phyloP scores from a whole-genome alignment of 805 yeast species.

The Grigorovia yakushimaensis region DNA sequence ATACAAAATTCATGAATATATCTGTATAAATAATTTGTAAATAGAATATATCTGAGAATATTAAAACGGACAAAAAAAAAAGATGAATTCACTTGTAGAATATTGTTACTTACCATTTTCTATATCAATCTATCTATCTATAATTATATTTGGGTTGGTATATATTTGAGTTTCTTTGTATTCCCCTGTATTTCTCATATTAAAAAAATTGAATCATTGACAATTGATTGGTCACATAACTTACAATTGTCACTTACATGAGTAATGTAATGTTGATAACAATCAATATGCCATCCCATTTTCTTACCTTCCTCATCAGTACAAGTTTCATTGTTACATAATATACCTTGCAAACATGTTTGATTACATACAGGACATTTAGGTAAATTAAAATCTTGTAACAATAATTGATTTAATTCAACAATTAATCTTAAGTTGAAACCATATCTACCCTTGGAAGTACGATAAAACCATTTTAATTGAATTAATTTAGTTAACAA shows the following conservation, averaged over 20 bases:
- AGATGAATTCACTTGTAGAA: background rate
- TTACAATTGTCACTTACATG: slow-evolving; percentile 19
- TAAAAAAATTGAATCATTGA: slow-evolving; percentile 17
- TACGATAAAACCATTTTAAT: slow-evolving; percentile 22
- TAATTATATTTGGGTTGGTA: too few species aligned
- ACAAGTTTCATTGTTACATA: slow-evolving; percentile 12
- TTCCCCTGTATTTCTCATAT: slow-evolving; percentile 3
- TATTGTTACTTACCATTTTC: background rate
- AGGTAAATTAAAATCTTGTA: slow-evolving; percentile 10
- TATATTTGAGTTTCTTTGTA: too few species aligned
- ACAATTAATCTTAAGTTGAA: slow-evolving; percentile 18
- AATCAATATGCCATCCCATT: slow-evolving; percentile 24
- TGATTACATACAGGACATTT: slow-evolving; percentile 17
- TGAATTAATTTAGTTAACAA: slow-evolving; percentile 14
- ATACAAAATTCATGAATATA: background rate
- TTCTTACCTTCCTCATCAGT: background rate
- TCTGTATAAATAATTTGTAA: background rate
- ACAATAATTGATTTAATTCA: slow-evolving; percentile 21
- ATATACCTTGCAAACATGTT: slow-evolving; percentile 19
- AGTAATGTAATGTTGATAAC: slow-evolving; percentile 22
- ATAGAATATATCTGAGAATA: background rate
- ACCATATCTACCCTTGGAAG: slow-evolving; percentile 16
- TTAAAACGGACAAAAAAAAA: too few species aligned
- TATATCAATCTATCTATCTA: background rate
- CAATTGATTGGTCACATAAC: slow-evolving; percentile 10